phyloP scores from a whole-genome alignment of 2,329 filamentous ascomycete genomes.

The Zasmidium angulare region DNA sequence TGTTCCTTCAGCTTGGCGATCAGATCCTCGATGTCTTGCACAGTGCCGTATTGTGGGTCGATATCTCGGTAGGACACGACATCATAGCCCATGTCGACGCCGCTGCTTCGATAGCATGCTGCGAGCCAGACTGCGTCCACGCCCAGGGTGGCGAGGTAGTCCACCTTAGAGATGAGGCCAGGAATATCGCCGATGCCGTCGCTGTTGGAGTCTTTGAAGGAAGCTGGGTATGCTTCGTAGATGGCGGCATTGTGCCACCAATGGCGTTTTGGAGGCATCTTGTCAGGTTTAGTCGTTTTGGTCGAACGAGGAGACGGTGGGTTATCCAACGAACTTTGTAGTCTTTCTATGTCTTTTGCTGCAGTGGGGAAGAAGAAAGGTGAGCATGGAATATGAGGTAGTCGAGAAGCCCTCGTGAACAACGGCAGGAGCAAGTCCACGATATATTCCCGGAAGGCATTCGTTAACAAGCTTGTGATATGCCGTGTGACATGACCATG shows the following conservation, averaged over 20 bases:
- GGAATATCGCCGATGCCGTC: slow-evolving; percentile 62
- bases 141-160: slow-evolving; percentile 62
- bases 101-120: slow-evolving; percentile 52
- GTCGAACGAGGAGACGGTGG: too few relatives aligned
- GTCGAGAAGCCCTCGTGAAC: neutral
- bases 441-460: neutral
- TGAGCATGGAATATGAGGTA: too few relatives aligned
- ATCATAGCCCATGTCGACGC: slow-evolving; percentile 57
- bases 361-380: too few relatives aligned
- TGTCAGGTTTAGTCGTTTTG: neutral
- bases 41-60: slow-evolving; percentile 47
- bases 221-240: slow-evolving; percentile 47
- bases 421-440: neutral
- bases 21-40: slow-evolving; percentile 47
- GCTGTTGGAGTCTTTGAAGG: slow-evolving; percentile 53
- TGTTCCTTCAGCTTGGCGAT: slow-evolving; percentile 43
- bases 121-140: slow-evolving; percentile 67
- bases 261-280: neutral
- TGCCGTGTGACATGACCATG: neutral
- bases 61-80: slow-evolving; percentile 48
- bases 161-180: slow-evolving; percentile 63
- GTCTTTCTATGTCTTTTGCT: too few relatives aligned
- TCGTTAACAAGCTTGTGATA: neutral
- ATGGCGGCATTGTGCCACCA: slow-evolving; percentile 48
- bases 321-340: too few relatives aligned